These are phyloP conservation scores for Penicillium sclerotiorum DNA, from an alignment of 2,329 filamentous ascomycete genomes.

Conservation along the genomic window DNA sequence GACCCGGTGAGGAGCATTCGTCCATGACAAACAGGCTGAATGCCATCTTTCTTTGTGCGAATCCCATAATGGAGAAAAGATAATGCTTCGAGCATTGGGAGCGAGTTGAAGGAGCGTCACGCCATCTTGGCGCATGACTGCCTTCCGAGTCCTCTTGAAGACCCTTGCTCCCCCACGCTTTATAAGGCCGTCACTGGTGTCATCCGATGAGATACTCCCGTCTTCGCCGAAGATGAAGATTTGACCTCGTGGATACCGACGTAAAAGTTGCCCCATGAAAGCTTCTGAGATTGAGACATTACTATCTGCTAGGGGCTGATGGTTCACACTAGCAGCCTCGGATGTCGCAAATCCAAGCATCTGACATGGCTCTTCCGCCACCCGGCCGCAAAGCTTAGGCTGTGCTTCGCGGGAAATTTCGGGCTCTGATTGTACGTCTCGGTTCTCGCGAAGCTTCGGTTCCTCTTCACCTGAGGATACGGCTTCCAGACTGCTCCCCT, in stretches of 20 bases:
- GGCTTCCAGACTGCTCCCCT: conserved; percentile 8
- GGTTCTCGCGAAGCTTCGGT: not conserved
- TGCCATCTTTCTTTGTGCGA: conserved; percentile 30
- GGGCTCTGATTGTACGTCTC: not conserved
- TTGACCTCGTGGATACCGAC: conserved; percentile 50
- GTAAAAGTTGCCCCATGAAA: conserved; percentile 47
- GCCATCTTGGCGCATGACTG: conserved; percentile 14
- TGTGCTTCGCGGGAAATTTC: not conserved
- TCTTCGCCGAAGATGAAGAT: conserved; percentile 50
- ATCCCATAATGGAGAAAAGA: conserved; percentile 33
- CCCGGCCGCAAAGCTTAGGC: not conserved
- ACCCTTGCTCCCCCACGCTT: conserved; percentile 4
- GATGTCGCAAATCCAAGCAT: conserved; percentile 18
- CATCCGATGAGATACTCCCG: conserved; percentile 37
- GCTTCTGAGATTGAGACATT: conserved; percentile 38
- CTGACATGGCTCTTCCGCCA: conserved; percentile 6
- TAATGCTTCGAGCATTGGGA: conserved; percentile 23
- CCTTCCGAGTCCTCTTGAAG: conserved; percentile 14
- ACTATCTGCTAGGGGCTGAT: conserved; percentile 11
- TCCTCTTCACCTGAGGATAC: conserved; percentile 16
- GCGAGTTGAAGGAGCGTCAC: conserved; percentile 12
- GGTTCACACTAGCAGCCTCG: conserved; percentile 29
- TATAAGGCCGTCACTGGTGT: conserved; percentile 10
- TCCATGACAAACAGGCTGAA: conserved; percentile 26
- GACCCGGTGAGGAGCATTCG: conserved; percentile 19